Evolutionary conservation across 2,329 filamentous ascomycete genomes (phyloP).

Genomic region (Fusarium gaditjirri): DNA sequence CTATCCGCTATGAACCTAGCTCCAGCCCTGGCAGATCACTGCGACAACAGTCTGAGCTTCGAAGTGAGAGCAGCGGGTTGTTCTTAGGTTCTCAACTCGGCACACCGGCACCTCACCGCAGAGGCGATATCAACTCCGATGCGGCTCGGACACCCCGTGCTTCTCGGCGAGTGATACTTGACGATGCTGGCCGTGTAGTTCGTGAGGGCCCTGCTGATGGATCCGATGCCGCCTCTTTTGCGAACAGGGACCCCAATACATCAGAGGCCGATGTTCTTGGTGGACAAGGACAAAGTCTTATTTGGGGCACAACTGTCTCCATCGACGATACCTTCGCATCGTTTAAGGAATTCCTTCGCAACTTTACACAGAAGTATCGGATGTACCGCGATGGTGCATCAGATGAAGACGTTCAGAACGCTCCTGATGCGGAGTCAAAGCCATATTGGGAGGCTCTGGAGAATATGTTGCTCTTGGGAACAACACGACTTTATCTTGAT

Average conservation of each 20-base stretch:
- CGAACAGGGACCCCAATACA: slow-evolving; percentile 79
- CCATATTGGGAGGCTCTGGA: slow-evolving; percentile 88
- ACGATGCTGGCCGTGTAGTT: slow-evolving; percentile 68
- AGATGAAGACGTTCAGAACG: slow-evolving; percentile 75
- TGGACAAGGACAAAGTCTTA: slow-evolving; percentile 81
- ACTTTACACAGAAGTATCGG: slow-evolving; percentile 93
- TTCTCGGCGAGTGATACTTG: slow-evolving; percentile 66
- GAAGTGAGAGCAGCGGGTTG: slow-evolving; percentile 85
- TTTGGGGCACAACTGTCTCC: slow-evolving; percentile 98
- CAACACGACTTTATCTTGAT: slow-evolving; percentile 87
- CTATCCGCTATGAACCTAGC: slow-evolving; percentile 89
- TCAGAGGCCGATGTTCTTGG: slow-evolving; percentile 92
- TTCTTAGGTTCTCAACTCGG: slow-evolving; percentile 77
- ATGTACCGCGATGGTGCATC: slow-evolving; percentile 89
- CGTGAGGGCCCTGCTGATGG: slow-evolving; percentile 61
- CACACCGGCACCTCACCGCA: slow-evolving; percentile 65
- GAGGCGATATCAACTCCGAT: slow-evolving; percentile 90
- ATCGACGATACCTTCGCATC: slow-evolving; percentile 87
- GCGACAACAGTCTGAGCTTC: slow-evolving; percentile 74
- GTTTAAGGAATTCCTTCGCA: slow-evolving; percentile 92
- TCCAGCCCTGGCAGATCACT: slow-evolving; percentile 81
- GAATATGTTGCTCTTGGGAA: slow-evolving; percentile 89
- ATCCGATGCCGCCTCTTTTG: slow-evolving; percentile 70
- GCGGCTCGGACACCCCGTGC: slow-evolving; percentile 66
- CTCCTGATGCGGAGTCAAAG: slow-evolving; percentile 79